A percentile compares a stretch with the other conserved stretches of the same genome.
Conservation (phyloP, 2,329 filamentous ascomycete species). For the Hymenotorrendiella dingleyae region DNA sequence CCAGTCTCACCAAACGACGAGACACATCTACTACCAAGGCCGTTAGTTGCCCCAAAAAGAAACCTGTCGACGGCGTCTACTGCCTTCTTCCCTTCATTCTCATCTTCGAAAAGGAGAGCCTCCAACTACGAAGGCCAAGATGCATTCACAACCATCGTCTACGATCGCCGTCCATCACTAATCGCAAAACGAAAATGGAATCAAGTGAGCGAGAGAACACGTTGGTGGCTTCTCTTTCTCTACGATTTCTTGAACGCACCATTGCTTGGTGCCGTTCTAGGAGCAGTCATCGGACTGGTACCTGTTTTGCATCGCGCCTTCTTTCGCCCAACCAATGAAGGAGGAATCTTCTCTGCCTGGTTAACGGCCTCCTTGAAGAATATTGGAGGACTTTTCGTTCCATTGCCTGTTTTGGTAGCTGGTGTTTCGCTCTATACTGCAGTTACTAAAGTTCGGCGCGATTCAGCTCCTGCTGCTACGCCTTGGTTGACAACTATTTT, state of each 20-base stretch:
- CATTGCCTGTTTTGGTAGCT: conserved; percentile 59
- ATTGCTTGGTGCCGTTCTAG: conserved; percentile 52
- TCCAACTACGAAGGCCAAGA: neutral
- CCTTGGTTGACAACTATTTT: conserved; percentile 45
- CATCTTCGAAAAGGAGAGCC: conserved; percentile 5
- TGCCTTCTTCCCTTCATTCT: conserved; percentile 29
- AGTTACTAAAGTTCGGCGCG: conserved; percentile 40
- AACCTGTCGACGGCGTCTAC: conserved; percentile 14
- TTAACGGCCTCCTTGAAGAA: conserved; percentile 56
- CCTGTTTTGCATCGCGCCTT: conserved; percentile 56
- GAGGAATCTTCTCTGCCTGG: conserved; percentile 62
- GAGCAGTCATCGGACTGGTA: conserved; percentile 52
- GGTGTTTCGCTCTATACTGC: conserved; percentile 58
- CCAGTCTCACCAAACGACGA: conserved; percentile 34
- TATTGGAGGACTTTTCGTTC: conserved; percentile 57
- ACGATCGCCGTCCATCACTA: conserved; percentile 24
- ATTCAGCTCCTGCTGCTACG: conserved; percentile 34
- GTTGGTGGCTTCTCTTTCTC: conserved; percentile 34
- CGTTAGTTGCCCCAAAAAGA: conserved; percentile 6
- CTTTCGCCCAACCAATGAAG: conserved; percentile 50
- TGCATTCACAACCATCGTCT: neutral
- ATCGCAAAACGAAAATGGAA: conserved; percentile 26
- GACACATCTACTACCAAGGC: conserved; percentile 42
- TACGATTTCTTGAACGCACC: conserved; percentile 55
- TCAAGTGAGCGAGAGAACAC: conserved; percentile 22